These are phyloP conservation scores for Puccinia polysora DNA, from an alignment of 1,284 basidiomycete species.

Conservation along the genomic window DNA sequence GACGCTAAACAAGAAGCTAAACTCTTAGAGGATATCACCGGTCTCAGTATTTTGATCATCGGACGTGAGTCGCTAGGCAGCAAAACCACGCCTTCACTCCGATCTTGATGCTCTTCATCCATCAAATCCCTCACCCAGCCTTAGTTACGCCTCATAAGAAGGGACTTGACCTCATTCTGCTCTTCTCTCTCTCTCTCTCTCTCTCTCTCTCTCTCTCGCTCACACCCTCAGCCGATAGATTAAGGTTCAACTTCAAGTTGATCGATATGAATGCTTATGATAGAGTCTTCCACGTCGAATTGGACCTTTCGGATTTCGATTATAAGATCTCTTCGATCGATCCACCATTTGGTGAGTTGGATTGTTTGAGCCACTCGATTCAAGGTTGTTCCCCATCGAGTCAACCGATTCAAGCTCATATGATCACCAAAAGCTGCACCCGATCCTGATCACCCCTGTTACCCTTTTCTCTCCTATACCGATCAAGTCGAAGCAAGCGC, in stretches of 20 bases:
- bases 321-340: slow-evolving; percentile 1
- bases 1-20: slow-evolving; percentile 4
- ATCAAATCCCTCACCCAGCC: no score
- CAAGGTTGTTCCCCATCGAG: neutral
- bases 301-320: slow-evolving; percentile 7
- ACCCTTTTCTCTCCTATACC: neutral
- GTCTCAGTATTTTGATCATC: neutral
- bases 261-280: slow-evolving; percentile 26
- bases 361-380: neutral
- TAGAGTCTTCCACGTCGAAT: slow-evolving; percentile 5
- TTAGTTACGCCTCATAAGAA: no score
- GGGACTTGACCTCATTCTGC: no score
- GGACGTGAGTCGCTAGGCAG: slow-evolving; percentile 11
- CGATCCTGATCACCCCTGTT: neutral
- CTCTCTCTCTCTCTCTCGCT: neutral
- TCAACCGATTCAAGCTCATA: neutral
- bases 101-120: no score
- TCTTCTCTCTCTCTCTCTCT: no score
- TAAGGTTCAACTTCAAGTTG: slow-evolving; percentile 19
- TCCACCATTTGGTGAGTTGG: slow-evolving; percentile 1
- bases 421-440: neutral
- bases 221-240: neutral
- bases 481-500: neutral
- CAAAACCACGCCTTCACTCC: no score
- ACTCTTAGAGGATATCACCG: slow-evolving; percentile 8